Percentiles rank a stretch among this genome's conserved stretches.
Evolutionary conservation across 768 basidiomycete genomes (phyloP).

Genomic region (Suillus americanus): DNA sequence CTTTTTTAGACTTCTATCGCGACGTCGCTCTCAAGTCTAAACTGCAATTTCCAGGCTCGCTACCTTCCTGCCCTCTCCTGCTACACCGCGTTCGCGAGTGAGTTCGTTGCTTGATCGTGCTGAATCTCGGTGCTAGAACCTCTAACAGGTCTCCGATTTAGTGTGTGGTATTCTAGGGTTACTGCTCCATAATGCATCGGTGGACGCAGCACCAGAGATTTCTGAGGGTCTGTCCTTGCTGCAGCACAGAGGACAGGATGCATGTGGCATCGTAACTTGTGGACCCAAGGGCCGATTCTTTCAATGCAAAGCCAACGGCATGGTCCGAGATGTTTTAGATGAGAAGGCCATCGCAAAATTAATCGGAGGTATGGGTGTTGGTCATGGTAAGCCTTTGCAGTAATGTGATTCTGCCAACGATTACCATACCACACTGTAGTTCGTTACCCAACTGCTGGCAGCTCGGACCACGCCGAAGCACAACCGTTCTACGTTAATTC

Average conservation of each 20-base stretch:
- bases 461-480: conserved; percentile 94
- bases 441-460: conserved; percentile 97
- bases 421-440: conserved; percentile 46
- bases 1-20: neutral
- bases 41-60: neutral
- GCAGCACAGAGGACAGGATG: conserved; percentile 98
- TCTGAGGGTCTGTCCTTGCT: conserved; percentile 93
- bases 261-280: conserved; percentile 95
- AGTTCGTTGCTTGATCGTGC: conserved; percentile 17
- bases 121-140: neutral
- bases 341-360: conserved; percentile 70
- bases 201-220: conserved; percentile 84
- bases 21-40: neutral
- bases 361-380: conserved; percentile 94
- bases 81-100: conserved; percentile 22
- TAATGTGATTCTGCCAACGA: neutral
- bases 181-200: conserved; percentile 71
- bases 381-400: conserved; percentile 69
- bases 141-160: conserved; percentile 18
- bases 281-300: conserved; percentile 93
- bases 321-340: conserved; percentile 98
- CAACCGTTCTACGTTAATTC: conserved; percentile 99
- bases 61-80: neutral
- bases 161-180: conserved; percentile 95
- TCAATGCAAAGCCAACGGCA: conserved; percentile 98